These are phyloP conservation scores for Stevia rebaudiana DNA, from an alignment of 140 eudicot species.

Conservation along the genomic window DNA sequence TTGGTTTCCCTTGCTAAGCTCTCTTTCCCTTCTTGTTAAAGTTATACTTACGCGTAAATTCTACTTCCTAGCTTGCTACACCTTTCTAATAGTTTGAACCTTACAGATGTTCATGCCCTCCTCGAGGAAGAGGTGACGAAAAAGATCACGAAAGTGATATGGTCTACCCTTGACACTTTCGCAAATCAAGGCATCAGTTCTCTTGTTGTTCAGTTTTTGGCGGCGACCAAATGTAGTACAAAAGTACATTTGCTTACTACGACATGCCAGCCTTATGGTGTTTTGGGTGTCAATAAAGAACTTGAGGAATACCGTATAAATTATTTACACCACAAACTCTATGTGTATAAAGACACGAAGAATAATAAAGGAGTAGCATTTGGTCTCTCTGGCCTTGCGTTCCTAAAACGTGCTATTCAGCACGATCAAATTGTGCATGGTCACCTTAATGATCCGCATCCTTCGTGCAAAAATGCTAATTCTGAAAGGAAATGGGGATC, in stretches of 20 bases:
- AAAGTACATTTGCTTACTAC: constrained; percentile 1
- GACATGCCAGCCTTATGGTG: not conserved
- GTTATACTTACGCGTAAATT: not conserved
- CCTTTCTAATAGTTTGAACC: not conserved
- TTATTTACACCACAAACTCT: not conserved
- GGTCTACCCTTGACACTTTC: not conserved
- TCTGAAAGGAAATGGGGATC: constrained; percentile 1
- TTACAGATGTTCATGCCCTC: not conserved
- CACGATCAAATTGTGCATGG: not conserved
- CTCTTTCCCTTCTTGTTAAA: not conserved
- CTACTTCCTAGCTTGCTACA: not conserved
- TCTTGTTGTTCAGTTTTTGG: constrained; percentile 14
- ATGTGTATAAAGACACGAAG: not conserved
- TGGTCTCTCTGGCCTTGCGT: not conserved
- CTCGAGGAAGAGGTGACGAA: not conserved
- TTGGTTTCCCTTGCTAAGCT: not conserved
- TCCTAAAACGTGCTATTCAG: not conserved
- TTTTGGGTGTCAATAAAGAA: constrained; percentile 4
- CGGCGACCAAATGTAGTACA: not conserved
- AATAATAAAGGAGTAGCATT: not conserved
- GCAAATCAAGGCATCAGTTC: not conserved
- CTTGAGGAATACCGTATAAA: not conserved
- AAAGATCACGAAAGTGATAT: not conserved
- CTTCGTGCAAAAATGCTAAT: not conserved
- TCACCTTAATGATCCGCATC: not conserved